These are phyloP conservation scores for Ogataea siamensis DNA, from an alignment of 805 yeast genomes.

Conservation along the genomic window DNA sequence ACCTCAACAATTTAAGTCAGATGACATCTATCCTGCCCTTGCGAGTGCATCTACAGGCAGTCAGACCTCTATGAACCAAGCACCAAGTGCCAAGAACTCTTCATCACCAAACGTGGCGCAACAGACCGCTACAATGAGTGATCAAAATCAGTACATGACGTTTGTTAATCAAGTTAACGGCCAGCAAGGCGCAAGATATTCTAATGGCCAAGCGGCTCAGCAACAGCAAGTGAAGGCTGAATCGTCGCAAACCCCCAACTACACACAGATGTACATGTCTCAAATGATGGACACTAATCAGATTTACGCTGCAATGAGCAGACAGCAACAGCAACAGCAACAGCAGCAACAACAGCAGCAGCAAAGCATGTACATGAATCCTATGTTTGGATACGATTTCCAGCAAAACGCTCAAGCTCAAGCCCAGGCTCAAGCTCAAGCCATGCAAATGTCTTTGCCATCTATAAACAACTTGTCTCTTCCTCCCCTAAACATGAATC, in stretches of 20 bases:
- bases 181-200: slow-evolving; percentile 21
- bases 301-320: slow-evolving; percentile 24
- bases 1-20: slow-evolving; percentile 26
- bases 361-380: slow-evolving; percentile 19
- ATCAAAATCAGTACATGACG: slow-evolving; percentile 22
- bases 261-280: slow-evolving; percentile 21
- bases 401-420: slow-evolving; percentile 22
- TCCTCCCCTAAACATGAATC: slow-evolving; percentile 33
- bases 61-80: slow-evolving; percentile 14
- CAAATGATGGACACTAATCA: slow-evolving; percentile 27
- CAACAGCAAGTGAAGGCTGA: slow-evolving; percentile 16
- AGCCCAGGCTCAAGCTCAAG: slow-evolving; percentile 21
- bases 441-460: slow-evolving; percentile 27
- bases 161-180: slow-evolving; percentile 25
- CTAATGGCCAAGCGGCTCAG: slow-evolving; percentile 19
- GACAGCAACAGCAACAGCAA: slow-evolving; percentile 21
- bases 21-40: slow-evolving; percentile 25
- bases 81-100: slow-evolving; percentile 15
- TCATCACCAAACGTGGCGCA: slow-evolving; percentile 26
- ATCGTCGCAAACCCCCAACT: slow-evolving; percentile 20
- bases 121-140: slow-evolving; percentile 20
- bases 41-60: slow-evolving; percentile 6
- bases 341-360: slow-evolving; percentile 22
- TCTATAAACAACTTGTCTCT: slow-evolving; percentile 32
- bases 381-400: slow-evolving; percentile 24